Evolutionary conservation across 2,329 filamentous ascomycete species (phyloP).

Genomic region (Penicillium sp.): DNA sequence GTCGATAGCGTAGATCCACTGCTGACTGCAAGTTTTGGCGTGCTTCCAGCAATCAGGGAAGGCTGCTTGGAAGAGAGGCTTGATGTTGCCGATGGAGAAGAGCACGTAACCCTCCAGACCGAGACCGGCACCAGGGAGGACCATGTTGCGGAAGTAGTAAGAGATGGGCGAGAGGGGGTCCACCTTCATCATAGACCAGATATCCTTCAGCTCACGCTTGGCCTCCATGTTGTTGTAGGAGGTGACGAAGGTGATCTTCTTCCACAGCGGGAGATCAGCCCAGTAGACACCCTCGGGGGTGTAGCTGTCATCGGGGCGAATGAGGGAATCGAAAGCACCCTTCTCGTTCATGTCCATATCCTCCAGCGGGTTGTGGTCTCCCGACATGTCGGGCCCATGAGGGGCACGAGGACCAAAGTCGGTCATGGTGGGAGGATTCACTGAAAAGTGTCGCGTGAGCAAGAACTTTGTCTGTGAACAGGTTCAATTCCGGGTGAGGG

Average conservation of each 20-base stretch:
- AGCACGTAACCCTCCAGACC: constrained; percentile 93
- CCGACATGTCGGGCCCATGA: constrained; percentile 49
- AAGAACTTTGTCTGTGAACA: constrained; percentile 1
- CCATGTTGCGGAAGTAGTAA: constrained; percentile 86
- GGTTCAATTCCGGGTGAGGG: background rate
- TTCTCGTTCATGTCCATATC: constrained; percentile 59
- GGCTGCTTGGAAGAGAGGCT: constrained; percentile 71
- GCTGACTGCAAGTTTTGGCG: constrained; percentile 64
- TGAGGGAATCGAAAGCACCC: constrained; percentile 70
- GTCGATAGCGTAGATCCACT: constrained; percentile 80
- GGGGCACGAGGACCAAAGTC: constrained; percentile 44
- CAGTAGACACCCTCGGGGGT: constrained; percentile 82
- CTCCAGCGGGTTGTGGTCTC: constrained; percentile 43
- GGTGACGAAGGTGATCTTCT: constrained; percentile 73
- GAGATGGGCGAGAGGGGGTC: constrained; percentile 80
- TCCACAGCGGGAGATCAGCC: constrained; percentile 73
- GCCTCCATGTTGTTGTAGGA: constrained; percentile 70
- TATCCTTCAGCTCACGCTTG: constrained; percentile 61
- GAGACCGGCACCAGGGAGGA: constrained; percentile 87
- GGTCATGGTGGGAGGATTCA: constrained; percentile 29
- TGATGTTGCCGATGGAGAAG: constrained; percentile 93
- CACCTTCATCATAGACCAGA: constrained; percentile 78
- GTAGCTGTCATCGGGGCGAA: constrained; percentile 86
- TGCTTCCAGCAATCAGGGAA: constrained; percentile 78
- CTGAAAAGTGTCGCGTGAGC: constrained; percentile 11